Evolutionary conservation across 768 basidiomycete species (phyloP).

Genomic region (Suillus occidentalis): DNA sequence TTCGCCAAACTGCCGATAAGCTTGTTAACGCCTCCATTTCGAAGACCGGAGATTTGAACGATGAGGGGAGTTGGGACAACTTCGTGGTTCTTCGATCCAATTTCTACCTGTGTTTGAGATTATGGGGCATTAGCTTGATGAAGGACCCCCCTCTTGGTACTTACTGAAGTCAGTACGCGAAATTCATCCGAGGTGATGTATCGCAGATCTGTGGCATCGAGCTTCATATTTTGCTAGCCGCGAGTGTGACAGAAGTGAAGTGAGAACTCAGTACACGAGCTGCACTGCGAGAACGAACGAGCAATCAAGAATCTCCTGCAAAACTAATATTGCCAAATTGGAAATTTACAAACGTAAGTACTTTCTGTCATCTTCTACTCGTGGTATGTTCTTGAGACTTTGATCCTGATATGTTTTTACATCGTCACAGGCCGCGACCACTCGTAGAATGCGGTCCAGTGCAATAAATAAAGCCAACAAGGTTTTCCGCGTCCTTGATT

Average conservation of each 20-base stretch:
- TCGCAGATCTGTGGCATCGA: constrained; percentile 92
- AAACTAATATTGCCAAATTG: constrained; percentile 1
- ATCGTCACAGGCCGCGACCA: not conserved
- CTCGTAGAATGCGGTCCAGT: constrained; percentile 18
- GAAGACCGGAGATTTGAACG: constrained; percentile 88
- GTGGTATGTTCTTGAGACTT: not conserved
- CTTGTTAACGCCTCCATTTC: constrained; percentile 94
- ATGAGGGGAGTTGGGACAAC: constrained; percentile 89
- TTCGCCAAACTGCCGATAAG: constrained; percentile 87
- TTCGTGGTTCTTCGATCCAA: constrained; percentile 98
- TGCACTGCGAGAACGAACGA: not conserved
- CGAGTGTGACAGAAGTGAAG: not conserved
- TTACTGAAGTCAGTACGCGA: constrained; percentile 90
- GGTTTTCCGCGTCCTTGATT: constrained; percentile 22
- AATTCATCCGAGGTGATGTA: constrained; percentile 94
- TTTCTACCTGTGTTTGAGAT: constrained; percentile 69
- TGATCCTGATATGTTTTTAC: not conserved
- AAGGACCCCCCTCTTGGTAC: constrained; percentile 38
- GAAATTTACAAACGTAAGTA: not conserved
- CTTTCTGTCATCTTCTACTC: not conserved
- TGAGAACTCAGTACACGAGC: not conserved
- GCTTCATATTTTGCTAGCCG: constrained; percentile 60
- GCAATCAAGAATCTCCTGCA: not conserved
- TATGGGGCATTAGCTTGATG: constrained; percentile 6
- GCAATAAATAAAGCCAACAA: constrained; percentile 33